Evolutionary conservation across 164 flowering plant genomes (phyloP), one percentile per base, ranked within the genome.

Genomic region (Vitis vinifera): DNA sequence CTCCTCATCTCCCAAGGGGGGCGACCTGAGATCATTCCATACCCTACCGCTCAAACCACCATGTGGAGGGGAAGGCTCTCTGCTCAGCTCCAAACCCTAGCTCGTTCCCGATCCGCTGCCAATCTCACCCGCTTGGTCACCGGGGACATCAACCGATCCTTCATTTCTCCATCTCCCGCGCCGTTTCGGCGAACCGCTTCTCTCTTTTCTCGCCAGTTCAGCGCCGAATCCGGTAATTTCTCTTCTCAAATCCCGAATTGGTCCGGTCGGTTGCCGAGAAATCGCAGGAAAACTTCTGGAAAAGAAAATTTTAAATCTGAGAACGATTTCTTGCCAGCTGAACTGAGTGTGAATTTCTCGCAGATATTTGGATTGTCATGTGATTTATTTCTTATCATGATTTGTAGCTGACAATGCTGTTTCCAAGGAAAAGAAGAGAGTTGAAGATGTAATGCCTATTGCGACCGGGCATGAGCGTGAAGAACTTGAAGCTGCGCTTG

Each of bases 391-490:
- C 59, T 66, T 16, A 6, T 16, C 55, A 58, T 47, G 11, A 13
- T 57, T 67, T 65, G 65, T 16, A 66, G 76, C 76, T 31, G 80
- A 68, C 19, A 65, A 68, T 69, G 73, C 71, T 56, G 75, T 76
- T 30, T 47, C 68, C 13, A 16, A n/a, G 69, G 68, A 15, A 69
- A 85, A 81, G 82, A 86, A 87, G 88, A 85, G 64, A 60, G 88
- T 91, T 65, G 99, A 91, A 69, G 96, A 94, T 75, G 86, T 91
- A 71, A 84, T 86, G 83, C 97, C 97, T 2, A 92, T 94, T 68
- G 99, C 99, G 0, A 94, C 99, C 30, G 99, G 99, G n/a, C 96
- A 87, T 61, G 97, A 92, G 84, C 87, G 93, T 2, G 95, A 91
- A 77, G 99, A 94, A 82, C 81, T 94, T 23, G 89, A 87, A 73